Base-by-base conservation (phyloP, 2,329 filamentous ascomycete species). In the Dothistroma septosporum region DNA sequence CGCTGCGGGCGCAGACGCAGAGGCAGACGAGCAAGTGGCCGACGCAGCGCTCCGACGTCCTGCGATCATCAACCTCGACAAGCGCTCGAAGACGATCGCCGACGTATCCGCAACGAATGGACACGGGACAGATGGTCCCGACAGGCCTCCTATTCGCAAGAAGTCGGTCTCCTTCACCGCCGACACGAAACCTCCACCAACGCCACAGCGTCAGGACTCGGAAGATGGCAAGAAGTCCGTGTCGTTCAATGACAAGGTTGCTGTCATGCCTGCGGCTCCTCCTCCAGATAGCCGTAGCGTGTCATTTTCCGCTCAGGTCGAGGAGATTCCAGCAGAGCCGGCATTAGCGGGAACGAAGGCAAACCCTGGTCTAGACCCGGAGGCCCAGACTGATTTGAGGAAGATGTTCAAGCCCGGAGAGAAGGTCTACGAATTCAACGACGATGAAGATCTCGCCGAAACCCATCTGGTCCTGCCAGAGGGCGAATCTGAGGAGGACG, bases 401-500 rank as follows among this genome's bases (percentile, higher is more conserved):
- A 67, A 60, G 47, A 67, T 60, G 37, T 73, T 73, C 65, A 72
- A 72, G 59, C 70, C 70, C 31, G 71, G 69, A n/a, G 72, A 74
- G 12, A 76, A 75, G 54, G 76, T 80, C 44, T 72, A 77, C 53
- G 77, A 80, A 59, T 65, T 80, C 21, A 72, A 79, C 46, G 75
- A 77, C 2, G 73, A 80, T 22, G 75, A 78, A 57, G 72, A 79
- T 10, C 68, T 74, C 14, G 62, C 76, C 2, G 68, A 72, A 5
- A 68, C 73, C 7, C 68, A 79, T 7, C 80, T 86, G 0, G 77
- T 91, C 12, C 82, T 89, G 14, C 89, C 91, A 1, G 82, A 87
- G 0, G 83, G 89, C 55, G 94, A 99, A 69, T 85, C 88, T 0
- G 80, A 84, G 12, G 92, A 96, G 66, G 93, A 97, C 64, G 89